Evolutionary conservation across 1,139 yeast genomes (phyloP), one percentile per base, ranked within the genome.

Genomic region (Lodderomyces jiufengensis): DNA sequence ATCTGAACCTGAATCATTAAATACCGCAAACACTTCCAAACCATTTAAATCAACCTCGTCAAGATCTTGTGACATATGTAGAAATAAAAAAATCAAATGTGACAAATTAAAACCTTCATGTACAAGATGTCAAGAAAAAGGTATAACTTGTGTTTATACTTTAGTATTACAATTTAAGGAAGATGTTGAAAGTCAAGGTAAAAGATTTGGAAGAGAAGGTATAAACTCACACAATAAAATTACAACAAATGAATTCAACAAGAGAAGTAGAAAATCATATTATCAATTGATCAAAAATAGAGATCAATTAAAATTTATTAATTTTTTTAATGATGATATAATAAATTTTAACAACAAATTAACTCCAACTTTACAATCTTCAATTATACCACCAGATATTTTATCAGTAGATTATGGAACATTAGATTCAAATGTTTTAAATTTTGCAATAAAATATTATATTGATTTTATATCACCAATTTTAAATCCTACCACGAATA

Each of bases 31-130:
- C 5, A 5, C 20, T 18, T 18, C 20, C 20, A 18, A 5, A 18
- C 5, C 5, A 18, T 18, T 7, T 5, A 18, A 5, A 18, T 5
- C 20, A 18, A 18, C 20, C 7, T 18, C 20, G 5, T 18, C 20
- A 5, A 18, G 20, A 18, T 18, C 20, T 18, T 64, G 70, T 40
- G 41, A 49, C 15, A 57, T 59, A 21, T 64, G 70, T 42, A 59
- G 61, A 38, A 48, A 50, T 16, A 48, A 53, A 35, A 51, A 65
- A 35, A 50, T 57, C 29, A 71, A 70, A 50, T 71, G 77, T 52
- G 76, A 71, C 44, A 76, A 70, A 47, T 38, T 43, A 14, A 69
- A 67, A 39, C 77, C 76, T 1, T 45, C 50, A 6, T 71, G 77
- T 39, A 36, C 55, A 11, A 54, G 63, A 33, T 71, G 77, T 47